Evolutionary conservation across 192 early-diverging fungal genomes (phyloP), one percentile per base, ranked within the genome.

Genomic region (Podila horticola): DNA sequence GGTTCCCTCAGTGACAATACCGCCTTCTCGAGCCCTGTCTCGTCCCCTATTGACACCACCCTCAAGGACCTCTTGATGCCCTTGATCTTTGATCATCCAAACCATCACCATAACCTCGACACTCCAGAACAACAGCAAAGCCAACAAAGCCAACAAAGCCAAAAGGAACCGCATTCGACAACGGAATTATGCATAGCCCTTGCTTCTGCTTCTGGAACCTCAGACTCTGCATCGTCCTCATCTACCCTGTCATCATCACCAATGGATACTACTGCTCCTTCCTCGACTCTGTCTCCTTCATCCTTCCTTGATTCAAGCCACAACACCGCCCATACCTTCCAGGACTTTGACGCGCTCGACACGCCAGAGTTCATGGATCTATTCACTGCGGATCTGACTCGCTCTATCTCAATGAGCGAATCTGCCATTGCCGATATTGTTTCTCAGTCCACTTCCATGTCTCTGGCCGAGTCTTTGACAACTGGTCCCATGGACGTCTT

Each of bases 321-420:
- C 62, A 29, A 33, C 52, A 26, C 52, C 52, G 24, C 8, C 19
- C 52, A 55, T 2, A 24, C 52, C 20, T 55, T 55, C 24, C 52
- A 55, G 17, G 52, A 34, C 33, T 63, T 63, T 63, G 62, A 34
- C 36, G 34, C 33, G 3, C n/a, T n/a, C 33, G 33, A 31, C n/a
- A n/a, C 62, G 9, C 30, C 59, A 63, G 62, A 63, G 20, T 33
- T 34, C 62, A 34, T 63, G 33, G 62, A 63, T 22, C 62, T 63
- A 3, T 29, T 55, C 24, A 55, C 52, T 17, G 52, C 52, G 6
- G 52, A 55, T 6, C 22, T 55, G 24, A 55, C 52, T 26, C 52
- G 52, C 6, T 55, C 52, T 9, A 55, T 55, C 24, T 10, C 52
- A 12, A 26, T 55, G n/a, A 55, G 6, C 52, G 52, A 24, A 1